These are phyloP conservation scores for Tephrocybe sp. DNA, from an alignment of 768 basidiomycete genomes.

Conservation along the genomic window DNA sequence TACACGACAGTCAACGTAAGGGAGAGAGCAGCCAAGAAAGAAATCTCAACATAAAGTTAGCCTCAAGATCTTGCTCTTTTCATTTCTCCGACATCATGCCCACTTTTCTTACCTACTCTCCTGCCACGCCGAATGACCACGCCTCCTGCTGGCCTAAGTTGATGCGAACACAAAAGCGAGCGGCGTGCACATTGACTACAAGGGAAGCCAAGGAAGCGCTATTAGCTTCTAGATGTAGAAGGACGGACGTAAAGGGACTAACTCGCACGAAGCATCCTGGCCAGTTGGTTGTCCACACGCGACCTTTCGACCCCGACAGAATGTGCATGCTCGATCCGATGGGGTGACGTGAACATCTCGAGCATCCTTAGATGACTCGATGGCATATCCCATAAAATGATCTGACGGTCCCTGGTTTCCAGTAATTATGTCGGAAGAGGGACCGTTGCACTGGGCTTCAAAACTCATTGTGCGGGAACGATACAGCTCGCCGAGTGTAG, in stretches of 20 bases:
- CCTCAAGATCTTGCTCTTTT: not conserved
- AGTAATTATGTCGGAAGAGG: too few species aligned
- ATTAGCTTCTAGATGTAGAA: not conserved
- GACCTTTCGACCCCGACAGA: not conserved
- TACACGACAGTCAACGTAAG: not conserved
- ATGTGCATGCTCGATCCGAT: not conserved
- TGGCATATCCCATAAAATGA: not conserved
- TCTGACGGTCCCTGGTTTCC: not conserved
- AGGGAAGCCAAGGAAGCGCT: not conserved
- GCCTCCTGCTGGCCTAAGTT: not conserved
- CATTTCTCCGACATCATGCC: not conserved
- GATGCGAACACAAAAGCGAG: not conserved
- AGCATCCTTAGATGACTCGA: not conserved
- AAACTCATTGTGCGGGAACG: too few species aligned
- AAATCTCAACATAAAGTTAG: not conserved
- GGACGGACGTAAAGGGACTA: not conserved
- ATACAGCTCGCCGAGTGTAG: too few species aligned
- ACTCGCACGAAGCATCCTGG: not conserved
- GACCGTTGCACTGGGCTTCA: too few species aligned
- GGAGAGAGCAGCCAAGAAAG: not conserved
- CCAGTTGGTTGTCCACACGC: not conserved
- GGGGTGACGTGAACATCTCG: not conserved
- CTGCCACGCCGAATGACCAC: not conserved
- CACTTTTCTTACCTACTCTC: not conserved
- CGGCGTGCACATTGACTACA: not conserved